Percentiles rank a stretch among this genome's conserved stretches.
phyloP scores from a whole-genome alignment of 192 early-diverging fungal species.

The Coemansia asiatica region DNA sequence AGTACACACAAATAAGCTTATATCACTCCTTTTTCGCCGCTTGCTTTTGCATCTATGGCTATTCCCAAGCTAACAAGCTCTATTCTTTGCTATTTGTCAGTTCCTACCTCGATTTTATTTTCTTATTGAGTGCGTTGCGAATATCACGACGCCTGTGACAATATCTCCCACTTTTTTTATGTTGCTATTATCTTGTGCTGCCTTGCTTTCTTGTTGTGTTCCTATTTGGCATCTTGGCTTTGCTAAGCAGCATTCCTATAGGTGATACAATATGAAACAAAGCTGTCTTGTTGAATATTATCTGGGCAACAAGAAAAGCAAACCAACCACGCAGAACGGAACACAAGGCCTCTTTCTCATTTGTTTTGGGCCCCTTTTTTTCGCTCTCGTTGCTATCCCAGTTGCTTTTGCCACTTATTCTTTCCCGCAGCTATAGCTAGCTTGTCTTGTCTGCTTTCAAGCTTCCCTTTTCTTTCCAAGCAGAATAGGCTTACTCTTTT shows the following conservation, averaged over 20 bases:
- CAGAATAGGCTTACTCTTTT: not conserved
- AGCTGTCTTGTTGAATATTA: not conserved
- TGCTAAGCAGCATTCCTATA: conserved; percentile 7
- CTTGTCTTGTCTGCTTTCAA: too few species aligned
- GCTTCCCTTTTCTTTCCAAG: not conserved
- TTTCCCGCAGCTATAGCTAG: too few species aligned
- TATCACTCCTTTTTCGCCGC: too few species aligned
- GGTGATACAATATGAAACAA: conserved; percentile 5
- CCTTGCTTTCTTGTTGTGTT: not conserved
- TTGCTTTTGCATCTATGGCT: too few species aligned
- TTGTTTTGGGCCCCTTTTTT: not conserved
- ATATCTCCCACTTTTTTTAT: too few species aligned
- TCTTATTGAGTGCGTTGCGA: too few species aligned
- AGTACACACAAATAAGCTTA: not conserved
- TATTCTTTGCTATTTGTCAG: not conserved
- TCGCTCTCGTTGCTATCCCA: not conserved
- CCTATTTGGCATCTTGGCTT: conserved; percentile 1
- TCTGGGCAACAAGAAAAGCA: conserved; percentile 4
- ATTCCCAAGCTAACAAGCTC: too few species aligned
- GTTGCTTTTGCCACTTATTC: not conserved
- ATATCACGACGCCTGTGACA: too few species aligned
- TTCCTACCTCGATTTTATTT: too few species aligned
- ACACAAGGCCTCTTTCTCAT: not conserved
- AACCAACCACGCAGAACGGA: not conserved
- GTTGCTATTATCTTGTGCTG: not conserved